phyloP scores from a whole-genome alignment of 202 grass and related monocot species.

The Panicum virgatum region DNA sequence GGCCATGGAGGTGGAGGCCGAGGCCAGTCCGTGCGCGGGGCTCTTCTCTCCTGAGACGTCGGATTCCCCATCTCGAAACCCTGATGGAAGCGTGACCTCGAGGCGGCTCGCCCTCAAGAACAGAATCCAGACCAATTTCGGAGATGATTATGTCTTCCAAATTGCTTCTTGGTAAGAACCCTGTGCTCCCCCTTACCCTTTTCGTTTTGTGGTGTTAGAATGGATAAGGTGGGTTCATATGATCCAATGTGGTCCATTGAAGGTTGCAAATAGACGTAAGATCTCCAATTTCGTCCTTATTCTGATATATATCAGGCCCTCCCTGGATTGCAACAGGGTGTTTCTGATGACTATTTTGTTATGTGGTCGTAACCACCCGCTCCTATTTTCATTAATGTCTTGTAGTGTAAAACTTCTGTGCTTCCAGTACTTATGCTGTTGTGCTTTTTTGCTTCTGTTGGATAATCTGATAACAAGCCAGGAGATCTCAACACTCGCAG shows the following conservation, averaged over 20 bases:
- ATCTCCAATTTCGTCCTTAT: not conserved
- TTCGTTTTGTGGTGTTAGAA: not conserved
- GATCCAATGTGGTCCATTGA: not conserved
- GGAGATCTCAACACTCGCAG: conserved; percentile 78
- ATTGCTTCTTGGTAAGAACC: conserved; percentile 68
- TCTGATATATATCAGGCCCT: no score
- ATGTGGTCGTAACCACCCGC: not conserved
- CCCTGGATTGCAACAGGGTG: not conserved
- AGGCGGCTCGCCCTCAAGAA: conserved; percentile 67
- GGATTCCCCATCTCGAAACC: not conserved
- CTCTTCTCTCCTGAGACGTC: not conserved
- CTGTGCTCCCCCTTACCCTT: not conserved
- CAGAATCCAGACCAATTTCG: conserved; percentile 87
- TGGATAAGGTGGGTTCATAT: not conserved
- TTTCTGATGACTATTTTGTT: not conserved
- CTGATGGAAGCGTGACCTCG: not conserved
- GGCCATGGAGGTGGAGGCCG: conserved; percentile 56
- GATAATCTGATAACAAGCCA: conserved; percentile 55
- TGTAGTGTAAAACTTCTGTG: not conserved
- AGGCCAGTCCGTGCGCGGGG: not conserved
- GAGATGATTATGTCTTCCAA: conserved; percentile 92
- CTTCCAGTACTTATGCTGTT: conserved; percentile 8
- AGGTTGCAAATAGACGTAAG: not conserved
- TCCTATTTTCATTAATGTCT: not conserved
- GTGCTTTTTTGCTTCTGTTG: conserved; percentile 13